Percentiles rank a stretch among this genome's conserved stretches.
These are phyloP conservation scores for Fusarium sp. DNA, from an alignment of 2,329 filamentous ascomycete species.

Conservation along the genomic window DNA sequence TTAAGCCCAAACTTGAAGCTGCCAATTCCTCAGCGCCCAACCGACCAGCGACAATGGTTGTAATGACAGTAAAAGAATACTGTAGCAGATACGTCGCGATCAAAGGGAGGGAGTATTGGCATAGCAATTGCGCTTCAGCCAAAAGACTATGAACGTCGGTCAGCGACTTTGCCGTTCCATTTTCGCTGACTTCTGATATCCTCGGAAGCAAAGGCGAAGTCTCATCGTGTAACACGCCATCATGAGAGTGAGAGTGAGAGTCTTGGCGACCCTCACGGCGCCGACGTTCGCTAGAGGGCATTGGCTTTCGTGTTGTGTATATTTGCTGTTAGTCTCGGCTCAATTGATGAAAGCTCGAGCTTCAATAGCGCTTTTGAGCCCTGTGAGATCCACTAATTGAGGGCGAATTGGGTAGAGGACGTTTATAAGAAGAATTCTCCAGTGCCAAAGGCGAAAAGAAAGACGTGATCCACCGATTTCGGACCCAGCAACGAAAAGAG, in stretches of 20 bases:
- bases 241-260: not conserved
- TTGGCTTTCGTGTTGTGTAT: not conserved
- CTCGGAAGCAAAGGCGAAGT: slow-evolving; percentile 28
- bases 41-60: slow-evolving; percentile 63
- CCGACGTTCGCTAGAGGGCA: slow-evolving; percentile 15
- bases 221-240: slow-evolving; percentile 28
- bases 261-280: slow-evolving; percentile 12
- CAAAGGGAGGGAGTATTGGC: slow-evolving; percentile 54
- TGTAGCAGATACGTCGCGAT: slow-evolving; percentile 64
- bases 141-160: slow-evolving; percentile 14
- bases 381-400: slow-evolving; percentile 15
- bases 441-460: not conserved
- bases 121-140: slow-evolving; percentile 32
- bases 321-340: not conserved
- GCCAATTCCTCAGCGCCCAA: slow-evolving; percentile 63
- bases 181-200: slow-evolving; percentile 9
- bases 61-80: slow-evolving; percentile 63
- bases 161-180: slow-evolving; percentile 1
- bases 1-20: slow-evolving; percentile 61
- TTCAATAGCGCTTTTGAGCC: not conserved
- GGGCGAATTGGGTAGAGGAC: slow-evolving; percentile 1
- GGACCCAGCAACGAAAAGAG: not conserved
- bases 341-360: not conserved
- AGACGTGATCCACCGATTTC: slow-evolving; percentile 24
- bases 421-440: slow-evolving; percentile 25